Evolutionary conservation across 306 rosid species (phyloP).

Genomic region (Lotus japonicus): DNA sequence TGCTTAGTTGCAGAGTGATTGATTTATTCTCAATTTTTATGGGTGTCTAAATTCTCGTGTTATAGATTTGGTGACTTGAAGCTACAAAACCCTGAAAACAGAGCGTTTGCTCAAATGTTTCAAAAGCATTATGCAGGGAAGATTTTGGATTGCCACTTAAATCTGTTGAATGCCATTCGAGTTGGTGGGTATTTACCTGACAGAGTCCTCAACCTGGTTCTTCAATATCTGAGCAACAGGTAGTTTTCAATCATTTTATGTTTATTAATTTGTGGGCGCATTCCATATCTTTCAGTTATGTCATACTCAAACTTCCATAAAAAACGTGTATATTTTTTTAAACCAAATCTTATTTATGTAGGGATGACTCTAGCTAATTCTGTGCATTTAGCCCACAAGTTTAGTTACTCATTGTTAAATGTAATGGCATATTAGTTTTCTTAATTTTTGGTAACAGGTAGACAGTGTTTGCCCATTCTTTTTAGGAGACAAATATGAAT

Average conservation of each 20-base stretch:
- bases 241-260: conserved; percentile 6
- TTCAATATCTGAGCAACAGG: conserved; percentile 93
- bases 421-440: conserved; percentile 1
- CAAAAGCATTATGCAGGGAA: conserved; percentile 75
- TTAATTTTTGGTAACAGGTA: not conserved
- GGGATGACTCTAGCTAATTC: not conserved
- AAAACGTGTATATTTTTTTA: not conserved
- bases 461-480: not conserved
- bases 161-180: conserved; percentile 44
- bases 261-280: not conserved
- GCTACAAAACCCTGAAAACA: conserved; percentile 67
- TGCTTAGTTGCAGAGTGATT: not conserved
- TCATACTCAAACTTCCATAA: not conserved
- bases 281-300: not conserved
- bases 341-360: not conserved
- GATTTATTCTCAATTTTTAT: not conserved
- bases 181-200: conserved; percentile 87
- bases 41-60: conserved; percentile 1
- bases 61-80: conserved; percentile 80
- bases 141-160: conserved; percentile 76
- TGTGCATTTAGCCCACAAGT: not conserved
- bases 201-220: conserved; percentile 83
- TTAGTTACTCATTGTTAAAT: not conserved
- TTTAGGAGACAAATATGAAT: not conserved
- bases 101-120: conserved; percentile 80